Evolutionary conservation across 768 basidiomycete genomes (phyloP), one percentile per base, ranked within the genome.

Genomic region (Kwoniella sp.): DNA sequence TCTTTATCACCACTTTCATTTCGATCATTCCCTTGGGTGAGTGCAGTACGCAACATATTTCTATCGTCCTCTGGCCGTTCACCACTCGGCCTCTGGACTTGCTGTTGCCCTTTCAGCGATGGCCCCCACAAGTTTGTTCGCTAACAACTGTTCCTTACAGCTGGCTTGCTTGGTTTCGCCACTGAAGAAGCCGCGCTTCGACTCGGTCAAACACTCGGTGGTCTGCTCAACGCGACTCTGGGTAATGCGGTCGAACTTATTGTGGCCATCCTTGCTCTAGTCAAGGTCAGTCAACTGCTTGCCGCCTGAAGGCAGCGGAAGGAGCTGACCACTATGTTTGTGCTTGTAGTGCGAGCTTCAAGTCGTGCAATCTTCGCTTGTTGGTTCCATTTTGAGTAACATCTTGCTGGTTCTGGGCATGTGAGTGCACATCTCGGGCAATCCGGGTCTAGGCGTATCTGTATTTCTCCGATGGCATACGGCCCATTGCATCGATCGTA

Each of bases 231-330:
- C 61, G 85, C 85, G 3, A 84, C 84, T 0, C 75, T 85, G 29
- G 85, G 85, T 15, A 85, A 85, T 65, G 79, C 84, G 21, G 83
- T 85, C 50, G 84, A 85, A 70, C 79, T 86, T 79, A 84, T 85
- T 62, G 83, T 85, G 40, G 65, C 84, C 46, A 65, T 72, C 60
- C 50, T 68, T 50, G 71, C 76, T 25, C 51, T 74, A 44, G 67
- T 80, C 61, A 78, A 79, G 68, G 74, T 72, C 25, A 24, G 68
- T 61, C 1, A 17, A 10, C 33, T 6, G 7, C 5, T 33, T 6
- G 33, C 33, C 33, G 13, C 13, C 33, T 33, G 7, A 33, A 6
- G n/a, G n/a, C n/a, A n/a, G n/a, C n/a, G n/a, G n/a, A n/a, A n/a
- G n/a, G n/a, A n/a, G n/a, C n/a, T n/a, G n/a, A n/a, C n/a, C n/a